Evolutionary conservation across 2,329 filamentous ascomycete species (phyloP), one percentile per base, ranked within the genome.

Genomic region (Cladosporium colombiae): DNA sequence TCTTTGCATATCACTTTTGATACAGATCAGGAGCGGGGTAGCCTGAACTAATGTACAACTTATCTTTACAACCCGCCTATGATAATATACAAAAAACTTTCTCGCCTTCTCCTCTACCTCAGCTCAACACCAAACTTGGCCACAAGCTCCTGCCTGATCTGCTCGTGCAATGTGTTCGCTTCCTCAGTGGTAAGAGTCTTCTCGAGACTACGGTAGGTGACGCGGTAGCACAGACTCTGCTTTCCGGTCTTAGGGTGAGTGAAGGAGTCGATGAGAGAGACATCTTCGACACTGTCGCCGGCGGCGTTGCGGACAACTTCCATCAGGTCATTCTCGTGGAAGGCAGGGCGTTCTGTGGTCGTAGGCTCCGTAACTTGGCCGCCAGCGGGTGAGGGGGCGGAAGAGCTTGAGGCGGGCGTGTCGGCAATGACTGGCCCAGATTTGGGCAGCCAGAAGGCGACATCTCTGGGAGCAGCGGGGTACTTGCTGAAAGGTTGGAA

Each of bases 311-410:
- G 88, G 21, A 97, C 91, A 65, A 97, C 86, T 79, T 98, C 95
- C 94, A 98, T 98, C 61, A 98, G 83, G 78, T 99, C 95, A 79
- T 98, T 98, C 77, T 96, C 93, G 77, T 98, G 94, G 75, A 97
- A 92, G 0, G 79, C 78, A 8, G 72, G 71, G 56, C 78, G 76
- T 27, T 77, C 75, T 46, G 77, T 31, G 5, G 53, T 58, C 1
- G 23, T 31, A 11, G 64, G 64, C 16, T 65, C 62, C 5, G 62
- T 64, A 8, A 40, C 53, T 74, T 77, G 70, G 67, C 76, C 69
- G 70, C 77, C 71, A 27, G 73, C 78, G 56, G 73, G 71, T 60
- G 69, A 77, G 58, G 71, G 75, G 6, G 76, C 70, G 6, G 77
- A 74, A 7, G 73, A 73, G 6, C 70, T 68, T 5, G 73, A 69